Conservation (phyloP, 2,329 filamentous ascomycete genomes). For the Pyricularia sp. region DNA sequence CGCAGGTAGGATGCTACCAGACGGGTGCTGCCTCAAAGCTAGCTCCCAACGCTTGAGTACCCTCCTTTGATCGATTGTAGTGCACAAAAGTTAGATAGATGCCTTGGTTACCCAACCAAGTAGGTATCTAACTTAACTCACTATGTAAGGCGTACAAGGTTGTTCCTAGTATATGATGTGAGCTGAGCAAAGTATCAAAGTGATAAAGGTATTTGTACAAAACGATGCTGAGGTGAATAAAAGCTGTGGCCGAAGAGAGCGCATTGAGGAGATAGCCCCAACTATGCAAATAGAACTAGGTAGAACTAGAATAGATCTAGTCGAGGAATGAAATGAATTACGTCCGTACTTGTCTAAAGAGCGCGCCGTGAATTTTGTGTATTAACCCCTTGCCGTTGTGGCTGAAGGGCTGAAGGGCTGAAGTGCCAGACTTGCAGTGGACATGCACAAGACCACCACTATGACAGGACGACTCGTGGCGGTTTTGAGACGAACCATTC, state of each 20-base stretch:
- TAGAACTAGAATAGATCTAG: too few species aligned
- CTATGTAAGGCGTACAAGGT: too few species aligned
- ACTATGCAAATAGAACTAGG: too few species aligned
- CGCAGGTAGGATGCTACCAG: background rate
- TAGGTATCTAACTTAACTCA: background rate
- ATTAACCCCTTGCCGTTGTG: background rate
- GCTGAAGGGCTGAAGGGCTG: background rate
- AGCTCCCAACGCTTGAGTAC: background rate
- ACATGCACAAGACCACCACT: background rate
- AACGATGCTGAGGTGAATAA: background rate
- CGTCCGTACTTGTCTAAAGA: background rate
- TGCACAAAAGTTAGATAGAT: background rate
- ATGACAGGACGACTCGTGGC: background rate
- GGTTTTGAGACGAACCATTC: background rate
- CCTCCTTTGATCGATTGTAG: background rate
- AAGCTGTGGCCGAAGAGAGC: background rate
- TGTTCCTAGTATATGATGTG: too few species aligned
- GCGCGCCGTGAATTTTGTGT: too few species aligned
- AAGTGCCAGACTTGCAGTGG: background rate
- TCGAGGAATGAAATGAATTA: background rate
- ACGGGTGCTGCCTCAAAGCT: background rate
- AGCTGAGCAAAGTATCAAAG: too few species aligned
- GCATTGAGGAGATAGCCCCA: too few species aligned
- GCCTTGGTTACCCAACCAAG: background rate
- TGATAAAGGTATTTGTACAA: background rate